phyloP scores from a whole-genome alignment of 495 filamentous ascomycete species.

The Neurospora sp. region DNA sequence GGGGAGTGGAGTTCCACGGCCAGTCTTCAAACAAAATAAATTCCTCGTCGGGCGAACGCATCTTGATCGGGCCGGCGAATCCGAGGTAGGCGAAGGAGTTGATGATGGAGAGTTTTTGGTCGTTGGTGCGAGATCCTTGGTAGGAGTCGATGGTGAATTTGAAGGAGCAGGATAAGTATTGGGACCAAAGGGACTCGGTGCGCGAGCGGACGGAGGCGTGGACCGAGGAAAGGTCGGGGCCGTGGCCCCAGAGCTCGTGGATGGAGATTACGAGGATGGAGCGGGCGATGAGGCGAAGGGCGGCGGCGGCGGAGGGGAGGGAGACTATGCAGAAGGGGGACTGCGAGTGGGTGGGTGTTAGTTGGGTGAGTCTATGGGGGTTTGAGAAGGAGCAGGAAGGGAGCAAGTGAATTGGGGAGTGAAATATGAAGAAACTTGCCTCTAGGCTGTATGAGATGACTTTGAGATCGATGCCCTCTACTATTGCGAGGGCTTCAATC shows the following conservation, averaged over 20 bases:
- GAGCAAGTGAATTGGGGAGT: not conserved
- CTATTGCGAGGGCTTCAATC: conserved; percentile 66
- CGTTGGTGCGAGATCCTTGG: conserved; percentile 51
- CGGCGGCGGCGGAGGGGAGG: conserved; percentile 54
- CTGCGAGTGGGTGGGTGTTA: conserved; percentile 30
- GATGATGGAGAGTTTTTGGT: conserved; percentile 58
- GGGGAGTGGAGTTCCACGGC: conserved; percentile 36
- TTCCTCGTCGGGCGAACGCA: conserved; percentile 59
- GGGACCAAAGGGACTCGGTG: conserved; percentile 51
- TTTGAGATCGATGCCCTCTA: conserved; percentile 57
- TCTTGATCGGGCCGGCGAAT: conserved; percentile 64
- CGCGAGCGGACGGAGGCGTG: conserved; percentile 50
- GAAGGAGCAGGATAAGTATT: conserved; percentile 55
- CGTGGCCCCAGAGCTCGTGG: conserved; percentile 81
- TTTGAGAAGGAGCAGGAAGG: not conserved
- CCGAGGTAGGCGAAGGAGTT: conserved; percentile 68
- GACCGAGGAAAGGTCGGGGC: conserved; percentile 53
- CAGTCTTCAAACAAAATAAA: conserved; percentile 78
- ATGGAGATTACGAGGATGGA: conserved; percentile 72
- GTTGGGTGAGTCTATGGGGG: not conserved
- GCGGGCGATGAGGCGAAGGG: conserved; percentile 55
- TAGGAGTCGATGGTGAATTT: conserved; percentile 74
- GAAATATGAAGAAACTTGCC: conserved; percentile 36
- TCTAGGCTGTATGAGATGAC: conserved; percentile 59
- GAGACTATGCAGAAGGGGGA: conserved; percentile 78